Conservation (phyloP, 129 eudicot species). For the Pseudognaphalium luteoalbum region DNA sequence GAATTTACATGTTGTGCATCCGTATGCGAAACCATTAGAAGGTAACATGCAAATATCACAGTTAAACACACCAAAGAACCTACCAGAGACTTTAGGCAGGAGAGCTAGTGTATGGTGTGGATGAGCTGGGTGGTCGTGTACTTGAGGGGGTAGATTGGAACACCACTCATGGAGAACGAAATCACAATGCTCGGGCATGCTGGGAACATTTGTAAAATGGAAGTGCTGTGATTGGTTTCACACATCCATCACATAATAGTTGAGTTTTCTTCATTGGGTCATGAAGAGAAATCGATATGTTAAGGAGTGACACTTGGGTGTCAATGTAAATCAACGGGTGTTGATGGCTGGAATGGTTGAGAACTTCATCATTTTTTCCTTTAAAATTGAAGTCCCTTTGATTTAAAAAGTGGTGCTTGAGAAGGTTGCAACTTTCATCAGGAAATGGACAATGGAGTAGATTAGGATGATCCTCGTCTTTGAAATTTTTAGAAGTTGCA, state of each 20-base stretch:
- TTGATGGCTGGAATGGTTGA: background rate
- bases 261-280: constrained; percentile 2
- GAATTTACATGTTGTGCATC: too few species aligned
- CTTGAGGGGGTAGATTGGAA: background rate
- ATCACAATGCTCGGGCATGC: background rate
- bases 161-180: background rate
- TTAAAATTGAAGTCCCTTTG: background rate
- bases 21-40: too few species aligned
- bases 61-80: background rate
- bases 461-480: background rate
- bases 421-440: constrained; percentile 17
- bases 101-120: background rate
- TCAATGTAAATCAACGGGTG: background rate
- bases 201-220: background rate
- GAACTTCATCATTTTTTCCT: background rate
- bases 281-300: background rate
- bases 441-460: constrained; percentile 11
- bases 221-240: background rate
- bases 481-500: background rate
- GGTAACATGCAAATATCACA: background rate
- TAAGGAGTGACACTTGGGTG: background rate
- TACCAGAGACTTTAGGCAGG: background rate
- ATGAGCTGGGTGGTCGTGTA: background rate
- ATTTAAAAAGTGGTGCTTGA: background rate
- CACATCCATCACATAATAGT: background rate